These are phyloP conservation scores for Peronosclerospora sorghi DNA, from an alignment of 352 stramenopile genomes.

Conservation along the genomic window DNA sequence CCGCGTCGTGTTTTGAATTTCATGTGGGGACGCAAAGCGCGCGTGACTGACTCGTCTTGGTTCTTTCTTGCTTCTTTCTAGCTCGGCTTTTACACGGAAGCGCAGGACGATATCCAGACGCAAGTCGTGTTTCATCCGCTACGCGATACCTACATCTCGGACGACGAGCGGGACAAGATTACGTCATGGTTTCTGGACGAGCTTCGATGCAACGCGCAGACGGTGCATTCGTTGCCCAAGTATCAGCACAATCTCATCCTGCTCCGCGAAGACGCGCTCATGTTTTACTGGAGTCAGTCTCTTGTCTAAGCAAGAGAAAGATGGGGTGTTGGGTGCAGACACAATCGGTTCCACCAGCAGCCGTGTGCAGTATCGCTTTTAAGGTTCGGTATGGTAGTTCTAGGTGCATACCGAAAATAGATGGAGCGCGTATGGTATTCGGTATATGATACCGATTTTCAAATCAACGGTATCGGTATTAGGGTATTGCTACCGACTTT, in stretches of 20 bases:
- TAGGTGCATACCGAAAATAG: no score
- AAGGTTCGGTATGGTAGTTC: no score
- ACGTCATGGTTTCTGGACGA: conserved; percentile 51
- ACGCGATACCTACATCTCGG: conserved; percentile 37
- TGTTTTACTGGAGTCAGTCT: conserved; percentile 84
- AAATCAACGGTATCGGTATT: no score
- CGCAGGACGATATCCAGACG: conserved; percentile 54
- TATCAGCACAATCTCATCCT: conserved; percentile 79
- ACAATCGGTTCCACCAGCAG: no score
- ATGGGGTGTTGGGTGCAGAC: no score
- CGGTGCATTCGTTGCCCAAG: conserved; percentile 72
- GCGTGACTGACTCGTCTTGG: no score
- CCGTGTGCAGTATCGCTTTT: no score
- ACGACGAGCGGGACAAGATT: conserved; percentile 58
- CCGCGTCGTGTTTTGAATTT: no score
- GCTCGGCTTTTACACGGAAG: conserved; percentile 76
- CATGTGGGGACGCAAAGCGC: no score
- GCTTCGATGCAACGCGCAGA: conserved; percentile 44
- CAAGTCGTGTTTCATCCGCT: conserved; percentile 71
- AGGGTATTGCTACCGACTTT: no score
- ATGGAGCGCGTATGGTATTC: no score
- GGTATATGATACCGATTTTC: no score
- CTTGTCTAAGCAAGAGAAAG: conserved; percentile 44
- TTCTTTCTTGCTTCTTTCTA: conserved; percentile 10
- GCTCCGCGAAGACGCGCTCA: conserved; percentile 73